A percentile compares a stretch with the other conserved stretches of the same genome.
Conservation (phyloP, 345 rosid genomes). For the Camelina hispida region DNA sequence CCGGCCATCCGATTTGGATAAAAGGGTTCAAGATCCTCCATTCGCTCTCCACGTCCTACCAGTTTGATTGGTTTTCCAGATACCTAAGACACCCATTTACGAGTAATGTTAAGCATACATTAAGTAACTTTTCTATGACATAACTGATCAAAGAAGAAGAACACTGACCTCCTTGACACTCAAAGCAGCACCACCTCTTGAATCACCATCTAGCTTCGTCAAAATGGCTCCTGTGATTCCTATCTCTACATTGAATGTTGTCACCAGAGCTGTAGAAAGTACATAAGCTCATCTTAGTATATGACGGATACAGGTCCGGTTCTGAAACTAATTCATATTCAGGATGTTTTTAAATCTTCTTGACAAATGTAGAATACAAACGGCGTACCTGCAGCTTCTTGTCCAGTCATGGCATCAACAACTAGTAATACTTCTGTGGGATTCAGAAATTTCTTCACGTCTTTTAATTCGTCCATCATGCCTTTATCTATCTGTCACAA, state of each 20-base stretch:
- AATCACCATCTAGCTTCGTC: conserved; percentile 98
- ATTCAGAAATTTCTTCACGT: conserved; percentile 80
- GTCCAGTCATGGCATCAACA: conserved; percentile 99
- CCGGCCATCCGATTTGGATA: conserved; percentile 99
- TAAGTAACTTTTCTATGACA: not conserved
- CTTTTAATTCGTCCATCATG: conserved; percentile 98
- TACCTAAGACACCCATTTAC: conserved; percentile 55
- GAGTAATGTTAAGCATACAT: not conserved
- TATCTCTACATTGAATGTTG: conserved; percentile 94
- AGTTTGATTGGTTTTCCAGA: conserved; percentile 97
- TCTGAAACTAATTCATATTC: not conserved
- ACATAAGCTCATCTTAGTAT: conserved; percentile 1
- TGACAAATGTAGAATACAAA: not conserved
- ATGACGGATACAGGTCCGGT: not conserved
- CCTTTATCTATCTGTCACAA: conserved; percentile 80
- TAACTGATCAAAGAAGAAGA: conserved; percentile 6
- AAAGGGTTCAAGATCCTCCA: conserved; percentile 99
- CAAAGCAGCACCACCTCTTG: conserved; percentile 99
- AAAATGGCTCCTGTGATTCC: conserved; percentile 99
- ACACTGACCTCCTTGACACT: conserved; percentile 92
- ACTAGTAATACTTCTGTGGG: conserved; percentile 95
- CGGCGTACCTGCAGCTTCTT: conserved; percentile 91
- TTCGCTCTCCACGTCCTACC: conserved; percentile 95
- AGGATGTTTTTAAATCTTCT: not conserved
- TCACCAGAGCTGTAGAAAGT: conserved; percentile 72